Percentiles rank a stretch among this genome's conserved stretches.
phyloP scores from a whole-genome alignment of 2,329 filamentous ascomycete species.

The Juglanconis sp. region DNA sequence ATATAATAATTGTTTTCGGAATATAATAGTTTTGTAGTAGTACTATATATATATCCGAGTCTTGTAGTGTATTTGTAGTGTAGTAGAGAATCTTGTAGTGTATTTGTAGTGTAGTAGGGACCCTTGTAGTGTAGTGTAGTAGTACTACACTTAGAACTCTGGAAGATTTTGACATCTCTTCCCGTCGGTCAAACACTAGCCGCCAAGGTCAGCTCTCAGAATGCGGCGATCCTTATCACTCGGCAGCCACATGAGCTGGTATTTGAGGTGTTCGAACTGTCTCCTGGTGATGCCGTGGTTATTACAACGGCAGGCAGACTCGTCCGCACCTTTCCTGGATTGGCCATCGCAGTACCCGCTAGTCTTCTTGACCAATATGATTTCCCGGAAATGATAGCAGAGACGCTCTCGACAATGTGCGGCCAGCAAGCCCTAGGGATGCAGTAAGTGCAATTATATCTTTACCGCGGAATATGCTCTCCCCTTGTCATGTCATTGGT shows the following conservation, averaged over 20 bases:
- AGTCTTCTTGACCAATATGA: background rate
- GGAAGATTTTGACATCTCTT: background rate
- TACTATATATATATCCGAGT: too few relatives aligned
- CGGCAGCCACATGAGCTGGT: background rate
- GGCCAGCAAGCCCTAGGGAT: background rate
- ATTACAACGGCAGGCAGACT: background rate
- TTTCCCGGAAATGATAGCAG: background rate
- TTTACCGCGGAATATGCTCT: too few relatives aligned
- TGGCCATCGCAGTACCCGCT: background rate
- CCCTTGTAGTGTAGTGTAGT: too few relatives aligned
- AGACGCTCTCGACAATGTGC: constrained; percentile 1
- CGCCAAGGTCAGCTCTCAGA: background rate
- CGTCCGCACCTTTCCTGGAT: constrained; percentile 1
- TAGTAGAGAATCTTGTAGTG: too few relatives aligned
- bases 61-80: too few relatives aligned
- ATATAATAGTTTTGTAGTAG: too few relatives aligned
- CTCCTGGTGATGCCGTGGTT: background rate
- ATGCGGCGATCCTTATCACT: constrained; percentile 2
- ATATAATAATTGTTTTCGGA: too few relatives aligned
- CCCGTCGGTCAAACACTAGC: background rate
- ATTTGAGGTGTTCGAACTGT: constrained; percentile 7
- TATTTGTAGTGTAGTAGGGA: too few relatives aligned
- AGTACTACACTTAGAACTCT: too few relatives aligned
- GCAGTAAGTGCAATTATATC: too few relatives aligned
- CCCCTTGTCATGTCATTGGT: too few relatives aligned